Conservation (phyloP, 345 rosid genomes). For the Syzygium grande region DNA sequence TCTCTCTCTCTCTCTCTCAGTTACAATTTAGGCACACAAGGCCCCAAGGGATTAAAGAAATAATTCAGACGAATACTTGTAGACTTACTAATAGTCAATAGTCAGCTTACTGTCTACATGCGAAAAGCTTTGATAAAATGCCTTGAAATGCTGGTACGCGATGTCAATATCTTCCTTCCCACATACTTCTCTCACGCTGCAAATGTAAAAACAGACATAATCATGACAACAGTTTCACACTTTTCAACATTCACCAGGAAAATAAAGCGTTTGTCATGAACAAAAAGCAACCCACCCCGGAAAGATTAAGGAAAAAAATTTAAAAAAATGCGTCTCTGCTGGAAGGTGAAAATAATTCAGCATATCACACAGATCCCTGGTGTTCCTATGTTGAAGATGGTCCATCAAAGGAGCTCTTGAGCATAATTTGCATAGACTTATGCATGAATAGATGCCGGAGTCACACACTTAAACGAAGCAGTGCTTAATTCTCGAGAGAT, state of each 20-base stretch:
- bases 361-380: background rate
- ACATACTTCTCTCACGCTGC: constrained; percentile 69
- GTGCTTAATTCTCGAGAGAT: background rate
- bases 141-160: constrained; percentile 89
- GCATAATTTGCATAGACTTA: background rate
- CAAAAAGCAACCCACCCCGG: background rate
- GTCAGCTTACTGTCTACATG: constrained; percentile 55
- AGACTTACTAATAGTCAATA: constrained; percentile 29
- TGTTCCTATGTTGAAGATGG: background rate
- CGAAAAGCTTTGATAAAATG: constrained; percentile 66
- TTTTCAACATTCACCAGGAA: background rate
- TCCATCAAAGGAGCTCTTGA: background rate
- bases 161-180: constrained; percentile 78
- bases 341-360: background rate
- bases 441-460: background rate
- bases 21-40: background rate
- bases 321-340: background rate
- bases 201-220: background rate
- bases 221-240: background rate
- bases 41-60: background rate
- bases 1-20: background rate
- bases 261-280: background rate
- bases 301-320: background rate
- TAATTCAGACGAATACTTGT: background rate
- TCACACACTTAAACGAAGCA: background rate